These are phyloP conservation scores for Penicillium sp. DNA, from an alignment of 2,329 filamentous ascomycete species.

Conservation along the genomic window DNA sequence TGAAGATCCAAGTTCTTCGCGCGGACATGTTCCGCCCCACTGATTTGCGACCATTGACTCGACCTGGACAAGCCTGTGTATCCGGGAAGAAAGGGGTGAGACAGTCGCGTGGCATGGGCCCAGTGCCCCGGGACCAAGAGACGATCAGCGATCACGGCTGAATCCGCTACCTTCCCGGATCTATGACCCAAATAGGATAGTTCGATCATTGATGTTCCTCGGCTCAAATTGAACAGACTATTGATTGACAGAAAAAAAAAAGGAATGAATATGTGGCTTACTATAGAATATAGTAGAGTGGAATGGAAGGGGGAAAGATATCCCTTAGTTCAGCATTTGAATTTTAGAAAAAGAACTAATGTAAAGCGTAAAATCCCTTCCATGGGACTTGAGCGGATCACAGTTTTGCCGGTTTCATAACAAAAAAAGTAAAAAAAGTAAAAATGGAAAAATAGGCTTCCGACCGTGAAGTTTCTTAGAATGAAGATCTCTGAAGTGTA, in stretches of 20 bases:
- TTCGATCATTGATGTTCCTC: neutral
- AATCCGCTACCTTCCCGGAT: slow-evolving; percentile 10
- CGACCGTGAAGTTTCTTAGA: neutral
- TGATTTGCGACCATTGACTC: slow-evolving; percentile 5
- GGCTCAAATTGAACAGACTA: slow-evolving; percentile 1
- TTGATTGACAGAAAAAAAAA: neutral
- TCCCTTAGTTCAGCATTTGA: neutral
- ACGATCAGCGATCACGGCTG: slow-evolving; percentile 14
- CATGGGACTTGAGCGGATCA: slow-evolving; percentile 1
- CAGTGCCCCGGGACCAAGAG: slow-evolving; percentile 8
- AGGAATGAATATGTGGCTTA: neutral
- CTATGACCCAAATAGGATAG: slow-evolving; percentile 12
- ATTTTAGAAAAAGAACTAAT: neutral
- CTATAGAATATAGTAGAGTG: neutral
- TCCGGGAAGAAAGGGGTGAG: slow-evolving; percentile 9
- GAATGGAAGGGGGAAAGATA: neutral
- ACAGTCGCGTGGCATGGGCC: slow-evolving; percentile 12
- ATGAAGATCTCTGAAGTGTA: neutral
- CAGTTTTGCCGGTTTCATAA: slow-evolving; percentile 1
- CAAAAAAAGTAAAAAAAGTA: neutral
- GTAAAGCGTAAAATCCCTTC: neutral
- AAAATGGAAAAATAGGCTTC: neutral
- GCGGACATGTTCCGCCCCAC: slow-evolving; percentile 6
- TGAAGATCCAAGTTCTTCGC: slow-evolving; percentile 1
- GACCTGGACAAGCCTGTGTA: neutral